Base-by-base conservation (phyloP, 805 yeast genomes). In the Teunomyces aglyptinius region DNA sequence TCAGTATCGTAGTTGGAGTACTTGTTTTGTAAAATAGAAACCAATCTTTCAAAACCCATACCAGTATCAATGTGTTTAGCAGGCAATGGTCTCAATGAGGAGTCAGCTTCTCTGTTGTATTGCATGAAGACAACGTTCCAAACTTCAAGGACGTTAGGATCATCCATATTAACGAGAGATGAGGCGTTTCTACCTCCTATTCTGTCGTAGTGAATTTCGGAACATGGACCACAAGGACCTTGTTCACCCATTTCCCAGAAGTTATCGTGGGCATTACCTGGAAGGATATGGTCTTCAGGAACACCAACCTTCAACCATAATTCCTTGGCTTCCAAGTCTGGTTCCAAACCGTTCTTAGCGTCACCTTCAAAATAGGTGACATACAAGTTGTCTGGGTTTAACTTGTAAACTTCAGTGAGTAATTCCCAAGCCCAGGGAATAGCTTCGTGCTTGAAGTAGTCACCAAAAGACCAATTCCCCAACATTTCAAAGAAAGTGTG, bases 211-310 rank as follows among this genome's bases (percentile, higher is more conserved):
- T 94, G 99, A 57, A 94, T 80, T 71, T 94, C 99, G 19, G 96
- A 86, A 73, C 99, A 95, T 44, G 99, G 99, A 52, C 99, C 99
- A 76, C 99, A 94, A 41, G 99, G 99, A 56, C 99, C 99, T 75
- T 92, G 98, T 64, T 95, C 99, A 60, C 99, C 99, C 99, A 94
- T 94, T 76, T 94, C 99, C 99, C 99, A 94, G 71, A 94, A 94
- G 73, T 94, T 94, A 67, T 94, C 99, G 63, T 83, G 75, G 45
- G 84, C 87, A 56, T 83, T 74, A 48, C 99, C 99, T 16, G 97
- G 96, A 55, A 94, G 75, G 57, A 94, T 92, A 65, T 90, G 98
- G 64, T 85, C 91, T 56, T 89, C 96, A 28, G 84, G 78, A 46
- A 92, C 95, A 58, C 99, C 99, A 35, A 86, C 86, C 32, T 77